Evolutionary conservation across 2,329 filamentous ascomycete species (phyloP).

Genomic region (Colletotrichum nymphaeae): DNA sequence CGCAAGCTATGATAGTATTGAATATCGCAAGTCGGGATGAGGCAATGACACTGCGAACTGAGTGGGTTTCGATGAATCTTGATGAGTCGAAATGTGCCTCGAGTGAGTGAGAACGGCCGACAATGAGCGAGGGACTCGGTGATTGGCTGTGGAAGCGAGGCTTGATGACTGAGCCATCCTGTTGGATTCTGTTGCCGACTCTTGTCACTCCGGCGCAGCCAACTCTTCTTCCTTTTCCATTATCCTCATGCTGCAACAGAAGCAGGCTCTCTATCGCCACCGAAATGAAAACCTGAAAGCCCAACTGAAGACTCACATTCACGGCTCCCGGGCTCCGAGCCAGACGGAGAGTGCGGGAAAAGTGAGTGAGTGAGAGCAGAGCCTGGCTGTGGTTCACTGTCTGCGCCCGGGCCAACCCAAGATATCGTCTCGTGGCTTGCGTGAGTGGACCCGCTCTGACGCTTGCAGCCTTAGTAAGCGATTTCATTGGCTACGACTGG

Average conservation of each 20-base stretch:
- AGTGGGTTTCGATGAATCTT: not conserved
- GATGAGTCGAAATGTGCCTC: constrained; percentile 17
- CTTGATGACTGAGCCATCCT: constrained; percentile 9
- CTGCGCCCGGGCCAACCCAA: not conserved
- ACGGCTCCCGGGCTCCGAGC: not conserved
- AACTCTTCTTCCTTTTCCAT: not conserved
- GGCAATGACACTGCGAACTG: constrained; percentile 2
- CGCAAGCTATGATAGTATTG: not conserved
- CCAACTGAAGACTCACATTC: not conserved
- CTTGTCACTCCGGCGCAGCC: not conserved
- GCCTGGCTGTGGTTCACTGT: constrained; percentile 1
- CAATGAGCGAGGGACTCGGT: not conserved
- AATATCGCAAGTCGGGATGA: not conserved
- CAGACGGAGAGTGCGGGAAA: not conserved
- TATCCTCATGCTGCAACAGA: not conserved
- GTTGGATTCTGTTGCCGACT: not conserved
- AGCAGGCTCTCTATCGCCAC: not conserved
- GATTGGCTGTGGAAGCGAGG: constrained; percentile 16
- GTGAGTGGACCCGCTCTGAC: constrained; percentile 14
- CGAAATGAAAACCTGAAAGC: not conserved
- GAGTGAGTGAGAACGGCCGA: not conserved
- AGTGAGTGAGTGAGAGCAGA: not conserved
- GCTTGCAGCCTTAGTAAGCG: not conserved
- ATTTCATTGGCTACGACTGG: not conserved
- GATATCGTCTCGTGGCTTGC: constrained; percentile 33